Evolutionary conservation across 1,284 basidiomycete genomes (phyloP), one percentile per base, ranked within the genome.

Genomic region (Trametes hirsuta): DNA sequence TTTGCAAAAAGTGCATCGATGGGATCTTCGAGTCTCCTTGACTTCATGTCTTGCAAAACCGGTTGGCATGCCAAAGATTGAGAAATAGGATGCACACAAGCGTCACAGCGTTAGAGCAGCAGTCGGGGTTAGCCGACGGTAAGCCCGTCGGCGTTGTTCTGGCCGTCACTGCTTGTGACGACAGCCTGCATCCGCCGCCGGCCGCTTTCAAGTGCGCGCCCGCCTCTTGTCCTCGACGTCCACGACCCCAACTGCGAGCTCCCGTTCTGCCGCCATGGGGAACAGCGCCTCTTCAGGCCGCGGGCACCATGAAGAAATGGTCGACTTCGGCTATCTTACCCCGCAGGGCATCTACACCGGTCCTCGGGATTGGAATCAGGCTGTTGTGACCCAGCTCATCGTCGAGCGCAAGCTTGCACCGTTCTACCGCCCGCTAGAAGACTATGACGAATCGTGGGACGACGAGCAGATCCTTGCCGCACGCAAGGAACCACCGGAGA

Each of bases 391-490:
- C 53, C 87, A 91, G 72, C 84, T 94, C 71, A 96, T 99, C 75
- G 80, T 91, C 68, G 88, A 93, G 64, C 89, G 94, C 71, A 89
- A 86, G 70, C 84, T 99, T 25, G 94, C 95, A 0, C 97, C 97
- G 0, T 98, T 98, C 78, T 99, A 98, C 76, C 85, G 94, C 46
- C 95, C 96, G 4, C 81, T 97, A 34, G 95, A 98, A 70, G 97
- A 98, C 66, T 98, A 93, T 71, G 89, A 93, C 34, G 88, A 91
- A 12, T 83, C 84, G 56, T 96, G 93, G 91, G 87, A 91, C 65
- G 88, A 92, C 69, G 90, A 91, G 51, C 89, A 88, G 72, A 90
- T 97, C 63, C 83, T 92, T 30, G 84, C 87, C 4, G 87, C 90
- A 10, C 82, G 91, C 66, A 92, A 87, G 76, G 84, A 85, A 56